Conservation (phyloP, 2,329 filamentous ascomycete genomes). For the Elsinoe fawcettii region DNA sequence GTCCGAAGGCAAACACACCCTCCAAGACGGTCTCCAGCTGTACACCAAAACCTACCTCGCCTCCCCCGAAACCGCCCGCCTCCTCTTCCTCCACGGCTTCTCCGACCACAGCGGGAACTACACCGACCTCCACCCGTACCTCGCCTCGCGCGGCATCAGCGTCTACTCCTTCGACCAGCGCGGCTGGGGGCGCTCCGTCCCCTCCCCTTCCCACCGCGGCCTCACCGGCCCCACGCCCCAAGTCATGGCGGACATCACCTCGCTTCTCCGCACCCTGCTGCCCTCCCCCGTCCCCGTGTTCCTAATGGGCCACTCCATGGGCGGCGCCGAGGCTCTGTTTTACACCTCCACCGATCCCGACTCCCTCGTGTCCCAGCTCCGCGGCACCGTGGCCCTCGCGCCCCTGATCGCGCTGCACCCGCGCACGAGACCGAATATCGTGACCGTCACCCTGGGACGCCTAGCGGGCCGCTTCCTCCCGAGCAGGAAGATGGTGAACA, state of each 20-base stretch:
- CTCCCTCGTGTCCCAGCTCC: conserved; percentile 52
- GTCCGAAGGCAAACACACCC: conserved; percentile 43
- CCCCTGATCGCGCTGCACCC: conserved; percentile 70
- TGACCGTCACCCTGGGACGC: conserved; percentile 60
- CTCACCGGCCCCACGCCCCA: conserved; percentile 63
- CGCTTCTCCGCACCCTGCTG: conserved; percentile 59
- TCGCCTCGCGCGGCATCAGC: conserved; percentile 66
- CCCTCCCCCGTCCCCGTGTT: conserved; percentile 55
- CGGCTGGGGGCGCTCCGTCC: conserved; percentile 75
- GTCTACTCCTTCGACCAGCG: conserved; percentile 73
- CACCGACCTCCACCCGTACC: conserved; percentile 60
- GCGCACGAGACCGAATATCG: conserved; percentile 52
- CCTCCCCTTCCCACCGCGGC: conserved; percentile 55
- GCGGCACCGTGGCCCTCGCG: conserved; percentile 68
- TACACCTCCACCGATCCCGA: conserved; percentile 42
- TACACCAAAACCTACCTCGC: conserved; percentile 52
- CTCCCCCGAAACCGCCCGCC: conserved; percentile 59
- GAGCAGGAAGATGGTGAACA: conserved; percentile 56
- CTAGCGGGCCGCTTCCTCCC: conserved; percentile 63
- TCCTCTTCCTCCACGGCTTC: conserved; percentile 84
- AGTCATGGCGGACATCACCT: conserved; percentile 70
- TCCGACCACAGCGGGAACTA: conserved; percentile 76
- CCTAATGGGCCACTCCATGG: conserved; percentile 87
- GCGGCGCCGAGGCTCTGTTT: conserved; percentile 67
- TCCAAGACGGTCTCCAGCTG: conserved; percentile 46